Evolutionary conservation across 345 rosid species (phyloP), one percentile per base, ranked within the genome.

Genomic region (Durio zibethinus): DNA sequence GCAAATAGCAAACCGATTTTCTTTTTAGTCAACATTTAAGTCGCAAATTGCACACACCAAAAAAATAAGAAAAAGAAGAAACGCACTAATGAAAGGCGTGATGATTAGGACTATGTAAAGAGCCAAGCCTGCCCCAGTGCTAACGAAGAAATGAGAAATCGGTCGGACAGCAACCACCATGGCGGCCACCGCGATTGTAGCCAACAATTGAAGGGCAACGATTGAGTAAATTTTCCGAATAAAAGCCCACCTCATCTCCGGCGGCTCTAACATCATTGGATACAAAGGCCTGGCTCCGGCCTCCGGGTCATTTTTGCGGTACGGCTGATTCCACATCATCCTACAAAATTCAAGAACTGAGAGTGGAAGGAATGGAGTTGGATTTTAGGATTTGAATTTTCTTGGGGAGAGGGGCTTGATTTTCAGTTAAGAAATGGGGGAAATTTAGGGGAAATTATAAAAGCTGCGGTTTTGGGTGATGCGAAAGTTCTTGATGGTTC

Each of bases 241-340:
- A 83, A 95, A 95, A 40, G 91, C 81, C 98, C 99, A 95, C 10
- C 99, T 91, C 80, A 95, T 86, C 85, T 90, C 89, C 70, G 98
- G 96, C 78, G 86, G 85, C 82, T 95, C 99, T 10, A 85, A 78
- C 99, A 93, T 95, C 93, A 76, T 84, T 57, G 99, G 99, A 75
- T 92, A 93, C 70, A 93, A 88, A 63, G 92, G 96, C 79, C 82
- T 83, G 10, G 86, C 71, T 10, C 94, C 98, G 27, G 88, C 80
- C 86, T 95, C 99, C 87, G 85, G 66, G 75, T 95, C 97, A 63
- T 20, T 40, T 85, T 91, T 92, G 29, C 82, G 73, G 78, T 63
- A 79, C 36, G 90, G 72, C 57, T 82, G 89, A 31, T 57, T 47
- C 92, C 91, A 91, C 94, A 90, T 93, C 79, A 23, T 77, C 5